Percentiles rank a stretch among this genome's conserved stretches.
These are phyloP conservation scores for Aspergillus sp. DNA, from an alignment of 2,329 filamentous ascomycete genomes.

Conservation along the genomic window DNA sequence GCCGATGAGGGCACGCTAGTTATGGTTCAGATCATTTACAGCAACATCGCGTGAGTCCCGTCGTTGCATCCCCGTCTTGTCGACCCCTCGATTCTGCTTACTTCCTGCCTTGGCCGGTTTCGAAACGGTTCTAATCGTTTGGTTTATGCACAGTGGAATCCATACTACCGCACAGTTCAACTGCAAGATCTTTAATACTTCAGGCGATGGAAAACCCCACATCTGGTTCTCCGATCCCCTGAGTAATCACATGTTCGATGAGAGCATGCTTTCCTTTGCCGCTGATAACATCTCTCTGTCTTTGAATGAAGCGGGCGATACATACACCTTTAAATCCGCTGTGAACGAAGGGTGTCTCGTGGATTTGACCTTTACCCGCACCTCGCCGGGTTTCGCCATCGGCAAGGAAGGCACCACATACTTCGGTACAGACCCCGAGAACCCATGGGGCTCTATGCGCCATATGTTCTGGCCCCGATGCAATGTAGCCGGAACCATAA, in stretches of 20 bases:
- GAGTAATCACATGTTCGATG: conserved; percentile 76
- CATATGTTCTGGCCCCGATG: conserved; percentile 95
- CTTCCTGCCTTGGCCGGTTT: not conserved
- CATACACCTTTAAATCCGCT: conserved; percentile 87
- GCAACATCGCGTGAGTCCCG: conserved; percentile 79
- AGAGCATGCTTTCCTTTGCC: conserved; percentile 79
- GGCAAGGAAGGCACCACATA: conserved; percentile 81
- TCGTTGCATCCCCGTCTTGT: not conserved
- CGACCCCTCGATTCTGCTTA: too few species aligned
- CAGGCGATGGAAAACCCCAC: conserved; percentile 65
- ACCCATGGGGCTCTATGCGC: conserved; percentile 90
- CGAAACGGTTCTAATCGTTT: conserved; percentile 12
- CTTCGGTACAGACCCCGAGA: conserved; percentile 79
- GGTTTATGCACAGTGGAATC: conserved; percentile 65
- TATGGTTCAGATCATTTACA: conserved; percentile 92
- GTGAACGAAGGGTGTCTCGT: conserved; percentile 78
- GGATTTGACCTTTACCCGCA: conserved; percentile 77
- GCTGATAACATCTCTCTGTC: conserved; percentile 83
- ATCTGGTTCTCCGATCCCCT: conserved; percentile 84
- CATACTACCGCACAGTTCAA: conserved; percentile 92
- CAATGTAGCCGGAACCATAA: conserved; percentile 76
- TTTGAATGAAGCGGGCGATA: conserved; percentile 77
- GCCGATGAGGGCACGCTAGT: conserved; percentile 73
- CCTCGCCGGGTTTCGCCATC: conserved; percentile 76
- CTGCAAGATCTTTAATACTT: conserved; percentile 82